phyloP scores from a whole-genome alignment of 768 basidiomycete species.

The Symmetrospora coprosmae region DNA sequence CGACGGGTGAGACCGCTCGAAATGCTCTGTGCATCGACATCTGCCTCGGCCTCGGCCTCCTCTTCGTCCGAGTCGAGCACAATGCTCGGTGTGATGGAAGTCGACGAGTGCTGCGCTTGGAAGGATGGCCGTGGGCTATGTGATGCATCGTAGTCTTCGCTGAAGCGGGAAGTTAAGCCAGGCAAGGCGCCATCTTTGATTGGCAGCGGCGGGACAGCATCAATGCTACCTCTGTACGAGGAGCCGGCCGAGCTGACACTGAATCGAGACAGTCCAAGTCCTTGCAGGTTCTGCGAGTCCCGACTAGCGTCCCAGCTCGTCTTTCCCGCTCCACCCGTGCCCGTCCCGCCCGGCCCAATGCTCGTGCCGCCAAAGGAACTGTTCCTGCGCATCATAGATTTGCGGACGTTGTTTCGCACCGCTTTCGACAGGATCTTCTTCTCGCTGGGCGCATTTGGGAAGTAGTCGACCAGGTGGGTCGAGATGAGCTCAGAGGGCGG shows the following conservation, averaged over 20 bases:
- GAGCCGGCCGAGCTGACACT: constrained; percentile 30
- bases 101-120: neutral
- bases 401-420: constrained; percentile 70
- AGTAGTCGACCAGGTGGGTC: constrained; percentile 82
- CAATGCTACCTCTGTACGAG: neutral
- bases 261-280: constrained; percentile 22
- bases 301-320: constrained; percentile 29
- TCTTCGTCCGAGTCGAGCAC: constrained; percentile 26
- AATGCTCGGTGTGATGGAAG: constrained; percentile 13
- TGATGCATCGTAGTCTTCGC: constrained; percentile 9
- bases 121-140: neutral
- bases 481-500: constrained; percentile 96
- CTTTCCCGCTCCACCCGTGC: no score
- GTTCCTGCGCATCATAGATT: constrained; percentile 25
- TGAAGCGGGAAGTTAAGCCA: constrained; percentile 11
- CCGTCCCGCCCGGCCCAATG: no score
- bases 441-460: constrained; percentile 65
- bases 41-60: neutral
- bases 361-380: constrained; percentile 2
- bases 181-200: neutral
- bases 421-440: constrained; percentile 79
- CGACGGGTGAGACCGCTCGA: neutral
- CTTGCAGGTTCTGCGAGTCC: neutral
- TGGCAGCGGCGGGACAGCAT: constrained; percentile 8
- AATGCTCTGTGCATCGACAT: neutral